Evolutionary conservation across 345 rosid genomes (phyloP).

Genomic region (Stellera chamaejasme): DNA sequence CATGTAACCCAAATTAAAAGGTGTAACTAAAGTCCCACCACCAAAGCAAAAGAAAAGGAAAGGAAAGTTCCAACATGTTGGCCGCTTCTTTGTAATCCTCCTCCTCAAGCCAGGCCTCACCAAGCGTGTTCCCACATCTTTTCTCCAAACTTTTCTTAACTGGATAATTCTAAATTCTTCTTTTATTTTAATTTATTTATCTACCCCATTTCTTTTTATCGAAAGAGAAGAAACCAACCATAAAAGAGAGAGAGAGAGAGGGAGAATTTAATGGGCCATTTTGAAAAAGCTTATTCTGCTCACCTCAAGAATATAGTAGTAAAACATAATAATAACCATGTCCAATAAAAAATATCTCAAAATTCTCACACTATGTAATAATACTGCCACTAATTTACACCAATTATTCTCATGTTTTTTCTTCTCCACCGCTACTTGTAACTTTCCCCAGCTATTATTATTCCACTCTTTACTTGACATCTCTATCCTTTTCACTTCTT

Average conservation of each 20-base stretch:
- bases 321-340: neutral
- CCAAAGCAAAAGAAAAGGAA: too few relatives aligned
- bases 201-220: too few relatives aligned
- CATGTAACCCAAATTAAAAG: too few relatives aligned
- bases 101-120: too few relatives aligned
- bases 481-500: neutral
- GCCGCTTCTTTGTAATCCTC: too few relatives aligned
- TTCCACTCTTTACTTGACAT: neutral
- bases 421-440: slow-evolving; percentile 15
- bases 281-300: neutral
- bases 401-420: slow-evolving; percentile 5
- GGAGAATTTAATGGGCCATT: neutral
- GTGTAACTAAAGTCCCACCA: too few relatives aligned
- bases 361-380: slow-evolving; percentile 10
- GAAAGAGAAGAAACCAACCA: neutral
- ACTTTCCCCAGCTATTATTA: slow-evolving; percentile 6
- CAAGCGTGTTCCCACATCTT: too few relatives aligned
- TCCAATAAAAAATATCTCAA: slow-evolving; percentile 15
- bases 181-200: too few relatives aligned
- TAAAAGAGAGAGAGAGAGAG: neutral
- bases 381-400: slow-evolving; percentile 12
- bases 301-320: neutral
- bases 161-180: too few relatives aligned
- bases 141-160: too few relatives aligned
- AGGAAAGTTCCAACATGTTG: too few relatives aligned